A percentile compares a stretch with the other conserved stretches of the same genome.
Conservation (phyloP, 495 filamentous ascomycete genomes). For the Oleoguttula mirabilis region DNA sequence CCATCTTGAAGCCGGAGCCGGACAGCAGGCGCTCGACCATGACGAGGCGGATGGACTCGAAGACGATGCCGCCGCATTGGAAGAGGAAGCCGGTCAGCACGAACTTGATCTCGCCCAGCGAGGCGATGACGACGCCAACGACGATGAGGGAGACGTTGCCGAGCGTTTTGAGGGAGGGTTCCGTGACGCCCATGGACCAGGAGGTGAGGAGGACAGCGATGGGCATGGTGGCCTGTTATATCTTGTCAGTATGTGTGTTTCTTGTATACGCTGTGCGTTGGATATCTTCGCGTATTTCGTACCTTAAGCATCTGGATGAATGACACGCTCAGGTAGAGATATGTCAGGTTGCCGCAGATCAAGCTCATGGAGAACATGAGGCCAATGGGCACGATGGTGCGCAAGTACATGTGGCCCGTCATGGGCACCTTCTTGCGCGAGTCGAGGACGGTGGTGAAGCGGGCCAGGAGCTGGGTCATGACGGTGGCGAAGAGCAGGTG, state of each 20-base stretch:
- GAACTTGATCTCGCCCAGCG: slow-evolving; percentile 86
- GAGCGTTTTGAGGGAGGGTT: slow-evolving; percentile 66
- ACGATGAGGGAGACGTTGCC: slow-evolving; percentile 82
- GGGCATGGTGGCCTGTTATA: slow-evolving; percentile 82
- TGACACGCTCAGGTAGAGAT: slow-evolving; percentile 80
- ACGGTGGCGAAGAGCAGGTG: slow-evolving; percentile 79
- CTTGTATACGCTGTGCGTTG: too few species aligned
- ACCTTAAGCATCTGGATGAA: slow-evolving; percentile 99
- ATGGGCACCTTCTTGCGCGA: slow-evolving; percentile 85
- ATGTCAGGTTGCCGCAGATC: slow-evolving; percentile 90
- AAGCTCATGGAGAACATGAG: slow-evolving; percentile 86
- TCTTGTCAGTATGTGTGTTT: too few species aligned
- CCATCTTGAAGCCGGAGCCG: slow-evolving; percentile 93
- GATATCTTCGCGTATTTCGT: too few species aligned
- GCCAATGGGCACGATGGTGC: slow-evolving; percentile 86
- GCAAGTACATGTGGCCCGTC: slow-evolving; percentile 80
- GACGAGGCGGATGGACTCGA: slow-evolving; percentile 82
- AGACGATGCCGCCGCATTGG: slow-evolving; percentile 72
- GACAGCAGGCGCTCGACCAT: slow-evolving; percentile 84
- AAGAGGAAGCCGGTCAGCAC: slow-evolving; percentile 75
- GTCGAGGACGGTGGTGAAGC: slow-evolving; percentile 73
- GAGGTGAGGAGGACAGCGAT: slow-evolving; percentile 77
- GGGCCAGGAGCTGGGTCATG: slow-evolving; percentile 82
- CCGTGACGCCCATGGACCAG: slow-evolving; percentile 69
- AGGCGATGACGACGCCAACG: slow-evolving; percentile 78